These are phyloP conservation scores for Alternaria metachromatica DNA, from an alignment of 2,329 filamentous ascomycete genomes.

Conservation along the genomic window DNA sequence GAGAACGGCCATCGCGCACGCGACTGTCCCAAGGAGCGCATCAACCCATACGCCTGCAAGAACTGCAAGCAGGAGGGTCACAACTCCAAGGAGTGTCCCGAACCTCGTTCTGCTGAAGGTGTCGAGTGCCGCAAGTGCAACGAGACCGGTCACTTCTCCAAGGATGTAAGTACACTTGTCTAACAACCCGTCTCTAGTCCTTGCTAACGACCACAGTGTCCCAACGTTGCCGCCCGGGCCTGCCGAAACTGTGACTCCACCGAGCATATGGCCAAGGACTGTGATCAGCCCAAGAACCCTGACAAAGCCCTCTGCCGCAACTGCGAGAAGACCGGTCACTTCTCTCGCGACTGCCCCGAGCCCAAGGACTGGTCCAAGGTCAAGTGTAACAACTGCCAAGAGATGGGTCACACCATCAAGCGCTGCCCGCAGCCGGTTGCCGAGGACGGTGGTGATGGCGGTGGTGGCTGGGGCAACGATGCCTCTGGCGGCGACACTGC, in stretches of 20 bases:
- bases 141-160: constrained; percentile 54
- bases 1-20: constrained; percentile 70
- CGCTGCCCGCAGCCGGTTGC: constrained; percentile 41
- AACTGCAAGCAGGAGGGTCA: constrained; percentile 66
- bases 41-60: constrained; percentile 70
- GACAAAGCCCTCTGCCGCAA: constrained; percentile 61
- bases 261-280: constrained; percentile 48
- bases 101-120: constrained; percentile 58
- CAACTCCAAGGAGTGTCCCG: constrained; percentile 49
- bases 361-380: constrained; percentile 60
- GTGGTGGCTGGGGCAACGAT: constrained; percentile 21
- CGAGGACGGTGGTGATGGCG: constrained; percentile 24
- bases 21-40: constrained; percentile 64
- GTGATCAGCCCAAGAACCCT: constrained; percentile 46
- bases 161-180: constrained; percentile 29
- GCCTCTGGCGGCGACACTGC: constrained; percentile 7
- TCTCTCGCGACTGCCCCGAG: constrained; percentile 63
- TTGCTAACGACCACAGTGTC: constrained; percentile 36
- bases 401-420: constrained; percentile 47
- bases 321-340: constrained; percentile 70
- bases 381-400: constrained; percentile 57
- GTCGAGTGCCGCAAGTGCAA: constrained; percentile 72
- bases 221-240: constrained; percentile 38
- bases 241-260: constrained; percentile 48
- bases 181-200: background rate